phyloP scores from a whole-genome alignment of 768 basidiomycete species.

The Pholiota microspora region DNA sequence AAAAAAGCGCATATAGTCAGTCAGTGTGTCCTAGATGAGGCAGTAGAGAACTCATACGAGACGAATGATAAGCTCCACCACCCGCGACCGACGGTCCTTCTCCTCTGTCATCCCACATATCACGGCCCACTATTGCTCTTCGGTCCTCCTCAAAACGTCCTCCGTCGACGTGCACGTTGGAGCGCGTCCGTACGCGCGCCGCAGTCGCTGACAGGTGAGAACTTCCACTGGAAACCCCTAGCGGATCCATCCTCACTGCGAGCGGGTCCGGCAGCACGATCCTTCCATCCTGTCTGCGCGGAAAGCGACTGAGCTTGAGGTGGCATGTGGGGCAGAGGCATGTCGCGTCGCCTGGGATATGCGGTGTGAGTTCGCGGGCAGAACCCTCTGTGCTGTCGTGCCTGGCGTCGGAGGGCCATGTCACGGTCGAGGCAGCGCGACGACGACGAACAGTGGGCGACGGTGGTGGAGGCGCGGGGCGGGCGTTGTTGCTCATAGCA shows the following conservation, averaged over 20 bases:
- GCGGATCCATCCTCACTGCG: background rate
- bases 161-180: background rate
- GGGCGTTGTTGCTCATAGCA: background rate
- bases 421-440: background rate
- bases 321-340: slow-evolving; percentile 24
- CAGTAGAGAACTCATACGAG: background rate
- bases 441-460: background rate
- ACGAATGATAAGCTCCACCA: background rate
- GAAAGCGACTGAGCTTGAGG: slow-evolving; percentile 19
- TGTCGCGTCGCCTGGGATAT: slow-evolving; percentile 6
- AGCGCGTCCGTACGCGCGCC: background rate
- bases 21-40: background rate
- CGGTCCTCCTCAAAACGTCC: background rate
- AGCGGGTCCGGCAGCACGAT: slow-evolving; percentile 23
- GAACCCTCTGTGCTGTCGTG: background rate
- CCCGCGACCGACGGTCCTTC: background rate
- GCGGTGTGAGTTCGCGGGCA: background rate
- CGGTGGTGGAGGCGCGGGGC: slow-evolving; percentile 1
- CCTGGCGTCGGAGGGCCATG: background rate
- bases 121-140: background rate
- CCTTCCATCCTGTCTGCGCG: slow-evolving; percentile 23
- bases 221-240: background rate
- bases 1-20: background rate
- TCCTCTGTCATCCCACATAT: background rate
- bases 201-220: background rate